A percentile compares a stretch with the other conserved stretches of the same genome.
These are phyloP conservation scores for Kuraishia floccosa DNA, from an alignment of 805 yeast genomes.

Conservation along the genomic window DNA sequence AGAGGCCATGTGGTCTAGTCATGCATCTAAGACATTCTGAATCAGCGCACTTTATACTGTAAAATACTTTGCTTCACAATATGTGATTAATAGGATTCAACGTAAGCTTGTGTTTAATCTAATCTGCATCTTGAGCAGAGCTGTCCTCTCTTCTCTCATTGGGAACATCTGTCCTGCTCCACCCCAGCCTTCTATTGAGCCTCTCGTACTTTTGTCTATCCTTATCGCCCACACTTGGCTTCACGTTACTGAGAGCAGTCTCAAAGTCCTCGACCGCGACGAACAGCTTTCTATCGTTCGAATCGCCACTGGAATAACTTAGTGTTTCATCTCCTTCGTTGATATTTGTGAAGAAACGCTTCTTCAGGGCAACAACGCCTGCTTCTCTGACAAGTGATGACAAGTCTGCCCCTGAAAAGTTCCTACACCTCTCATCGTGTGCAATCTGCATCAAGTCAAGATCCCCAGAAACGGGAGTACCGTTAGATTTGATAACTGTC, in stretches of 20 bases:
- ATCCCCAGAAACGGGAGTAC: conserved; percentile 57
- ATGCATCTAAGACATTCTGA: no score
- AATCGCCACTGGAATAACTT: conserved; percentile 26
- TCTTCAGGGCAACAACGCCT: conserved; percentile 78
- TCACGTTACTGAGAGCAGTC: conserved; percentile 60
- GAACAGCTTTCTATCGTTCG: conserved; percentile 26
- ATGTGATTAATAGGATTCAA: no score
- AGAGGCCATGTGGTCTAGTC: conserved; percentile 10
- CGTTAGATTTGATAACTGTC: conserved; percentile 60
- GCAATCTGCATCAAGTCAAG: conserved; percentile 60
- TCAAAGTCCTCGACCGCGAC: conserved; percentile 63
- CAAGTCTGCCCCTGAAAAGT: conserved; percentile 93
- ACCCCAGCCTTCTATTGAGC: conserved; percentile 64
- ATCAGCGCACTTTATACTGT: no score
- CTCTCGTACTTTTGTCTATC: conserved; percentile 72
- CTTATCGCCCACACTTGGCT: conserved; percentile 83
- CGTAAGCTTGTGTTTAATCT: no score
- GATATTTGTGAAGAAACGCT: conserved; percentile 48
- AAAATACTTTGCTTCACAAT: no score
- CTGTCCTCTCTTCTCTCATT: no score
- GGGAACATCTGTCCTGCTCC: conserved; percentile 29
- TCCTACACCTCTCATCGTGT: conserved; percentile 68
- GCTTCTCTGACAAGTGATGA: conserved; percentile 90
- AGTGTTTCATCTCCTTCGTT: conserved; percentile 34
- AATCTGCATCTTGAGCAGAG: no score